Conservation (phyloP, 2,329 filamentous ascomycete genomes). For the Bisporella sp. region DNA sequence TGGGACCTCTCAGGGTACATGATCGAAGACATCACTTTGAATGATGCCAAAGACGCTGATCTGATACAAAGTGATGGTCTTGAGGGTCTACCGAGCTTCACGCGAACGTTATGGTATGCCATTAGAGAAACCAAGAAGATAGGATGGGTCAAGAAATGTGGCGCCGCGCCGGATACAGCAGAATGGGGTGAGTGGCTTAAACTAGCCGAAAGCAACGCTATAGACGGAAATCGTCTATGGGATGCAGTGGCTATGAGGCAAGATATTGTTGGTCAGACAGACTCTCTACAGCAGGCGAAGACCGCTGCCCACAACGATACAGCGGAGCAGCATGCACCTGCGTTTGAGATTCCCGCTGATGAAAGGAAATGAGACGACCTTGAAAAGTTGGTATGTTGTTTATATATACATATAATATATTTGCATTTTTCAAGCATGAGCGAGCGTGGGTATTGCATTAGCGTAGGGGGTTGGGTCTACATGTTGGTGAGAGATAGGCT, state of each 20-base stretch:
- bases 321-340: slow-evolving; percentile 21
- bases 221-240: slow-evolving; percentile 31
- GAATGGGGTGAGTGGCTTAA: slow-evolving; percentile 48
- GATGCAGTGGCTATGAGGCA: slow-evolving; percentile 42
- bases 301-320: slow-evolving; percentile 9
- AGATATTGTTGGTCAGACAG: slow-evolving; percentile 32
- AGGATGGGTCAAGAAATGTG: slow-evolving; percentile 45
- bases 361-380: slow-evolving; percentile 2
- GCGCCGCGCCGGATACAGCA: slow-evolving; percentile 43
- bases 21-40: slow-evolving; percentile 34
- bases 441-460: too few species aligned
- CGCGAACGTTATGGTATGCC: slow-evolving; percentile 51
- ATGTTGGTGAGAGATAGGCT: too few species aligned
- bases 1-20: slow-evolving; percentile 52
- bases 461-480: too few species aligned
- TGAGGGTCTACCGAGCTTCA: slow-evolving; percentile 42
- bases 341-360: slow-evolving; percentile 15
- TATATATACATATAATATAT: too few species aligned
- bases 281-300: slow-evolving; percentile 5
- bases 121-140: slow-evolving; percentile 46
- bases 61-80: slow-evolving; percentile 21
- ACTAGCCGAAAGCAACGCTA: slow-evolving; percentile 38
- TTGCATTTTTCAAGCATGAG: too few species aligned
- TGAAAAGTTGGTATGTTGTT: neutral
- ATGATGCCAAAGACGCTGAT: slow-evolving; percentile 32